Evolutionary conservation across 78 protist genomes (phyloP).

Genomic region (Bodo saltans): DNA sequence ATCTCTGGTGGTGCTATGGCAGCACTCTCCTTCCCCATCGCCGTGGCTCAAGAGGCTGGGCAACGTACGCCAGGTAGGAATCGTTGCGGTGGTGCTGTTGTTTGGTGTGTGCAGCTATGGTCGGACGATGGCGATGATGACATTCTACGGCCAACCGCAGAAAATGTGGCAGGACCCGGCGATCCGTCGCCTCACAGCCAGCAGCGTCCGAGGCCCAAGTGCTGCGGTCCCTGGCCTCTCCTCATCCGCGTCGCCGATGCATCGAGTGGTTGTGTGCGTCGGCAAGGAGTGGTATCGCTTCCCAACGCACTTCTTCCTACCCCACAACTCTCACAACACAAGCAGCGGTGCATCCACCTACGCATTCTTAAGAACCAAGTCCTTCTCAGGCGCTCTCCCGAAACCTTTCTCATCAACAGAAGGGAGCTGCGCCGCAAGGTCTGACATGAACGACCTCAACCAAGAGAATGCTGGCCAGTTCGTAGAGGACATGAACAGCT

Average conservation of each 20-base stretch:
- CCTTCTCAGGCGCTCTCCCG: constrained; percentile 41
- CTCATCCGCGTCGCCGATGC: too few species aligned
- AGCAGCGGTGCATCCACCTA: too few species aligned
- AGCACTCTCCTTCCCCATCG: not conserved
- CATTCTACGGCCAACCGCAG: constrained; percentile 21
- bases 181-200: too few species aligned
- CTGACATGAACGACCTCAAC: not conserved
- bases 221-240: too few species aligned
- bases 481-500: not conserved
- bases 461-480: not conserved
- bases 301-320: constrained; percentile 76
- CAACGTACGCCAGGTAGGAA: not conserved
- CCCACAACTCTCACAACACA: not conserved
- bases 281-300: constrained; percentile 90
- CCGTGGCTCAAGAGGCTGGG: not conserved
- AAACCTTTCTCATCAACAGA: not conserved
- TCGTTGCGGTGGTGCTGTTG: not conserved
- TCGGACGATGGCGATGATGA: not conserved
- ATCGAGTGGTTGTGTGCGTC: constrained; percentile 74
- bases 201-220: not conserved
- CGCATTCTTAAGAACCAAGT: not conserved
- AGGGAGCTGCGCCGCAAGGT: not conserved
- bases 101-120: not conserved
- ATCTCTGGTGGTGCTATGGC: not conserved
- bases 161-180: not conserved